These are phyloP conservation scores for Phytomonas francai DNA, from an alignment of 208 protist genomes.

Conservation along the genomic window DNA sequence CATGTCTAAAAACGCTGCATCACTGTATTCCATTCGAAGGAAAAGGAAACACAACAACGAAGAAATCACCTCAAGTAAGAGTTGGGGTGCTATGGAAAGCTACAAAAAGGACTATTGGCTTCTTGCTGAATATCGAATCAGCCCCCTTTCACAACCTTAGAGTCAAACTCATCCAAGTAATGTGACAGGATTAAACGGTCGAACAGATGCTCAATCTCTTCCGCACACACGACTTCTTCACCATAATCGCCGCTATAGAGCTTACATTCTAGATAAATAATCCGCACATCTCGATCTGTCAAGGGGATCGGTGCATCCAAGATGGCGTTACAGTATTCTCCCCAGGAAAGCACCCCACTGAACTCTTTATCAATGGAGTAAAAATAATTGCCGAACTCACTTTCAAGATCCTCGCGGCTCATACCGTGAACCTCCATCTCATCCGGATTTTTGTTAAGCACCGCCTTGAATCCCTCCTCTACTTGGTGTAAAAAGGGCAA, in stretches of 20 bases:
- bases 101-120: neutral
- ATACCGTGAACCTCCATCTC: constrained; percentile 75
- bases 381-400: constrained; percentile 72
- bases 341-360: constrained; percentile 48
- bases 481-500: constrained; percentile 75
- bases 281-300: constrained; percentile 66
- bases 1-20: neutral
- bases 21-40: neutral
- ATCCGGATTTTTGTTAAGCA: constrained; percentile 13
- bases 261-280: constrained; percentile 61
- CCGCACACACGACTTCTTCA: constrained; percentile 69
- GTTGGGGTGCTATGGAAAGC: too few relatives aligned
- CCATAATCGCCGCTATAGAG: constrained; percentile 16
- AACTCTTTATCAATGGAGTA: constrained; percentile 47
- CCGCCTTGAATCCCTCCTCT: constrained; percentile 42
- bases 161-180: neutral
- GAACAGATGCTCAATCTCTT: constrained; percentile 64
- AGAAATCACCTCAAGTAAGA: too few relatives aligned
- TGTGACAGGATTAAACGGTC: constrained; percentile 43
- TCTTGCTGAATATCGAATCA: neutral
- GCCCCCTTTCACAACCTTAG: neutral
- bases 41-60: too few relatives aligned
- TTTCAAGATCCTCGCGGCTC: constrained; percentile 65
- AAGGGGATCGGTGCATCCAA: constrained; percentile 72
- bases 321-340: constrained; percentile 52